Base-by-base conservation (phyloP, 2,329 filamentous ascomycete genomes). In the Ilyonectria robusta region DNA sequence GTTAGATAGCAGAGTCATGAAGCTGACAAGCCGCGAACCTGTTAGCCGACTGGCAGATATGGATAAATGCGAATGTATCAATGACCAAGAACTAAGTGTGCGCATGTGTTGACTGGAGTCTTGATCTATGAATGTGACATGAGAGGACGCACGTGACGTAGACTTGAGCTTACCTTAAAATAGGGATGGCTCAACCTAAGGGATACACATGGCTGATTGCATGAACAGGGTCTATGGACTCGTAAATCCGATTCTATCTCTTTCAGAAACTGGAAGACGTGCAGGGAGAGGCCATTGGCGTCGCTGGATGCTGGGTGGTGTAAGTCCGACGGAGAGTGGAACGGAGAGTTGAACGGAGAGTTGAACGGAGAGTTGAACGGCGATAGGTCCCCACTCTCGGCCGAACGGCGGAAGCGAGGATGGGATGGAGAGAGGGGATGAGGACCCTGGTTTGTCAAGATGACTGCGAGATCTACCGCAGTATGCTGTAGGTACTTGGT, bases 1-100 rank as follows among this genome's bases (percentile, higher is more conserved):
- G 60, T 72, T 70, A 58, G 56, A 66, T 71, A 71, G 61, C 54
- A 66, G 35, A 59, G 21, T 48, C 46, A 58, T 47, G 40, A 61
- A 53, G 59, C 70, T 61, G 9, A 29, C 40, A 55, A 53, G 50
- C n/a, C 9, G 66, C 58, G 69, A 51, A 61, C 56, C 35, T 62
- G 8, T 35, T 56, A 60, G 58, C 57, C 40, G 56, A 59, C 54
- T 68, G 59, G 59, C 63, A 70, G 62, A 23, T 62, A 54, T 53
- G 66, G 29, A 48, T 57, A 42, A 42, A 42, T 33, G 72, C 62
- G 69, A 73, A 73, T 69, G 51, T 66, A 71, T 67, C 65, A 63
- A 62, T 21, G 15, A n/a, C 42, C 31, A 48, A 59, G 23, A 23
- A 47, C 17, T 31, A 23, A 8, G 40, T n/a, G 8, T 6, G n/a